Evolutionary conservation across 2,329 filamentous ascomycete genomes (phyloP), one percentile per base, ranked within the genome.

Genomic region (Meredithiella fracta): DNA sequence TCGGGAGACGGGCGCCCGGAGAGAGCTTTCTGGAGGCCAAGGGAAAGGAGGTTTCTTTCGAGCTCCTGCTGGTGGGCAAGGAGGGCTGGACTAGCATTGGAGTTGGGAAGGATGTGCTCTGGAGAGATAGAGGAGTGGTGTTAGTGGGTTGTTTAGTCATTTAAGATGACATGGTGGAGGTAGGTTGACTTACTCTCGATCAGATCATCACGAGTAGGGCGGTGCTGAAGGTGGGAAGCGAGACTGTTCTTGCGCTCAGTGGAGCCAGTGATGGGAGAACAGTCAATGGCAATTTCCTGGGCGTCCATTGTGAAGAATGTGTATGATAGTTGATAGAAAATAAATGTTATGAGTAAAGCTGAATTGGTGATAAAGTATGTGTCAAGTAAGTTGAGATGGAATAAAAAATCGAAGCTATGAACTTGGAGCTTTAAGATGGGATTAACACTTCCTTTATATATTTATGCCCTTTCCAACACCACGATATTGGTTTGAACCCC

Each of bases 51-150:
- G 68, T 88, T 83, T 67, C 83, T 88, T 68, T 89, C 80, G 42
- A 96, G 80, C 68, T 89, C 80, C 44, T 96, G 80, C 68, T 92
- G 88, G 60, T 88, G 80, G 56, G 83, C 87, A 65, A 84, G 82
- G 55, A 96, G 73, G 1, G 83, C 78, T 0, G 90, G 89, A 0
- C 89, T 88, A 17, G 85, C 87, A 53, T 69, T 83, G 31, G 85
- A 85, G 56, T 82, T 80, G 25, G 86, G 86, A 25, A 96, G 81
- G 67, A 96, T 95, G 69, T 95, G 94, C 62, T 82, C 86, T 91
- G 63, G 57, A 54, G 7, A 38, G 17, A 51, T 44, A 51, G 51
- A 40, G 34, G 22, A 9, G 22, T 11, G 11, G 40, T 49, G 53
- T 38, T 51, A 26, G 38, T n/a, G 6, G n/a, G 4, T 15, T 8